Evolutionary conservation across 306 rosid genomes (phyloP).

Genomic region (Prunus armeniaca): DNA sequence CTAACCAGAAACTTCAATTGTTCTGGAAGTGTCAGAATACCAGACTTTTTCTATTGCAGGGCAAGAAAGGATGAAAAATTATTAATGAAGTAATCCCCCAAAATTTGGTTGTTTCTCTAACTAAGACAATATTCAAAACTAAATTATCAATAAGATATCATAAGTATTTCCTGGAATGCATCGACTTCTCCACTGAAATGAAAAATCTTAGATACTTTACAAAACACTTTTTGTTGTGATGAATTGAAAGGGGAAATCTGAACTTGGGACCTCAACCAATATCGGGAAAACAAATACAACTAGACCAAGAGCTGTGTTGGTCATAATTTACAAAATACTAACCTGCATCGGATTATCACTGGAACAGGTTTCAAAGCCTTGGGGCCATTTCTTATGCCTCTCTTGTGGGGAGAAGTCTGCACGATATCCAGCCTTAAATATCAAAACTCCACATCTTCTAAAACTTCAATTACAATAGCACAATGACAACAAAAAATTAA

Average conservation of each 20-base stretch:
- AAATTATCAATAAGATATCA: neutral
- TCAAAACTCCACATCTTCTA: neutral
- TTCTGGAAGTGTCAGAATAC: neutral
- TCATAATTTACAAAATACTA: slow-evolving; percentile 24
- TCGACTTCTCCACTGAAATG: neutral
- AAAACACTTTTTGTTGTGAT: too few species aligned
- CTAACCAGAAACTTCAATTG: neutral
- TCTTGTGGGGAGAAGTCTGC: slow-evolving; percentile 45
- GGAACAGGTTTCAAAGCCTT: slow-evolving; percentile 80
- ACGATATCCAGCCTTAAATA: slow-evolving; percentile 5
- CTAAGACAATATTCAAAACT: neutral
- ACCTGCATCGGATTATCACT: slow-evolving; percentile 76
- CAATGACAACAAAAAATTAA: neutral
- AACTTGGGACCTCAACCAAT: too few species aligned
- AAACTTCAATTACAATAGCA: neutral
- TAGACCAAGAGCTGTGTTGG: neutral
- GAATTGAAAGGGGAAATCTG: too few species aligned
- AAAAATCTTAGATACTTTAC: neutral
- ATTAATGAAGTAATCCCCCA: neutral
- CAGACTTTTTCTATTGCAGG: neutral
- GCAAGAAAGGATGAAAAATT: neutral
- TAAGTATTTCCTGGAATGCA: slow-evolving; percentile 11
- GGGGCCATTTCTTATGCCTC: slow-evolving; percentile 74
- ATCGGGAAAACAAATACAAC: too few species aligned
- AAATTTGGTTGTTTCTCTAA: neutral